Percentiles rank a stretch among this genome's conserved stretches.
Evolutionary conservation across 192 early-diverging fungal genomes (phyloP).

Genomic region (Jimgerdemannia flammicorona): DNA sequence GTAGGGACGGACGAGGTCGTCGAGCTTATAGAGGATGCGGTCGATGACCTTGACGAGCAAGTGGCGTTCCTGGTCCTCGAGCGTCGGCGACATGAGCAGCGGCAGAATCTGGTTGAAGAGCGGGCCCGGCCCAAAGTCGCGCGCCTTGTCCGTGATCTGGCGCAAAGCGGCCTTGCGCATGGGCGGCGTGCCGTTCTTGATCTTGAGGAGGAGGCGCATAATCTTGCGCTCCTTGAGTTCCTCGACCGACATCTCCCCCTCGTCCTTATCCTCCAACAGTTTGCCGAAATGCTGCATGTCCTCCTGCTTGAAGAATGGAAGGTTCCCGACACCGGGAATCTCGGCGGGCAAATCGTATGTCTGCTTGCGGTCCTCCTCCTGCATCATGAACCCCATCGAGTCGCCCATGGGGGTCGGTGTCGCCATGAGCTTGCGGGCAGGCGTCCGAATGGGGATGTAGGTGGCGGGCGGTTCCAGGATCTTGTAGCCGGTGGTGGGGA

Average conservation of each 20-base stretch:
- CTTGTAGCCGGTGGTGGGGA: constrained; percentile 87
- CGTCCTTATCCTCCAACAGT: constrained; percentile 81
- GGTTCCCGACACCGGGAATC: constrained; percentile 80
- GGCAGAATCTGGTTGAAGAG: constrained; percentile 97
- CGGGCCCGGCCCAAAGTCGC: constrained; percentile 90
- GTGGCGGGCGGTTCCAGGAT: constrained; percentile 85
- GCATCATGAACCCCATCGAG: constrained; percentile 79
- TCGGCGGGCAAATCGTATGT: constrained; percentile 74
- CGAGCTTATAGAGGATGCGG: constrained; percentile 92
- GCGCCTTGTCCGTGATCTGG: constrained; percentile 94
- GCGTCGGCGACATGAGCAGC: constrained; percentile 91
- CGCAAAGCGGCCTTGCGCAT: constrained; percentile 91
- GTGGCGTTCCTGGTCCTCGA: constrained; percentile 99
- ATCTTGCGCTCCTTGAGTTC: constrained; percentile 95
- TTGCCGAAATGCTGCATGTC: constrained; percentile 98
- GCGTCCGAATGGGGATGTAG: constrained; percentile 94
- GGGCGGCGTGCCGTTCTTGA: constrained; percentile 97
- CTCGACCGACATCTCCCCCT: constrained; percentile 74
- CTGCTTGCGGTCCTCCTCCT: constrained; percentile 64
- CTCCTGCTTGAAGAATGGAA: constrained; percentile 94
- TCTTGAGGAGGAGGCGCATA: constrained; percentile 91
- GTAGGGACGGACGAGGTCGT: constrained; percentile 92
- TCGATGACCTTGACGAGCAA: constrained; percentile 98
- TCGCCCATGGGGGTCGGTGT: constrained; percentile 87
- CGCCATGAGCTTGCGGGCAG: constrained; percentile 90